Conservation (phyloP, 805 yeast species). For the Suhomyces tanzawaensis region DNA sequence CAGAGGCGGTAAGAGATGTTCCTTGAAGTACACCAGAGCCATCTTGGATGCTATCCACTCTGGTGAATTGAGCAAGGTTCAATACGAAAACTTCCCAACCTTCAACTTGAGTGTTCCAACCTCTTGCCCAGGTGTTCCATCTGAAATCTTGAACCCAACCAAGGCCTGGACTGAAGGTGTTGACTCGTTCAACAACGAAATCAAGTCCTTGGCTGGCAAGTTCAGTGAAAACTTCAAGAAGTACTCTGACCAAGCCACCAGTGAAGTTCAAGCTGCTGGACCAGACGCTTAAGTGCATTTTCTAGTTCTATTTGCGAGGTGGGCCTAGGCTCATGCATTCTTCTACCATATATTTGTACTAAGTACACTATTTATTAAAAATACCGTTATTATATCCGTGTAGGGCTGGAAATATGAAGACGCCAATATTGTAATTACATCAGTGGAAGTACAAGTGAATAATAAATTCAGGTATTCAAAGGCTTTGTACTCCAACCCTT, state of each 20-base stretch:
- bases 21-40: conserved; percentile 95
- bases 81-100: conserved; percentile 79
- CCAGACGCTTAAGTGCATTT: conserved; percentile 47
- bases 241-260: conserved; percentile 77
- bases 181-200: conserved; percentile 37
- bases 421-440: too few relatives aligned
- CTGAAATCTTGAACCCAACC: conserved; percentile 82
- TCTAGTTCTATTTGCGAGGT: neutral
- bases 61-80: conserved; percentile 78
- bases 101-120: conserved; percentile 89
- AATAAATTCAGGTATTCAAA: too few relatives aligned
- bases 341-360: neutral
- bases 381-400: too few relatives aligned
- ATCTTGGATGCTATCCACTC: conserved; percentile 91
- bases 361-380: too few relatives aligned
- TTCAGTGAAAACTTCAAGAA: conserved; percentile 85
- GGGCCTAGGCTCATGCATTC: neutral
- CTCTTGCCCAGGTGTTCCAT: conserved; percentile 76
- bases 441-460: too few relatives aligned
- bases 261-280: conserved; percentile 91
- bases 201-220: conserved; percentile 64
- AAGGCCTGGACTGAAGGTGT: conserved; percentile 64
- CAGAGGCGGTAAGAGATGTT: conserved; percentile 95
- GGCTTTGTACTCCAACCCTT: too few relatives aligned
- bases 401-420: too few relatives aligned